phyloP scores from a whole-genome alignment of 1,284 basidiomycete species.

The Cryptococcus sp. region DNA sequence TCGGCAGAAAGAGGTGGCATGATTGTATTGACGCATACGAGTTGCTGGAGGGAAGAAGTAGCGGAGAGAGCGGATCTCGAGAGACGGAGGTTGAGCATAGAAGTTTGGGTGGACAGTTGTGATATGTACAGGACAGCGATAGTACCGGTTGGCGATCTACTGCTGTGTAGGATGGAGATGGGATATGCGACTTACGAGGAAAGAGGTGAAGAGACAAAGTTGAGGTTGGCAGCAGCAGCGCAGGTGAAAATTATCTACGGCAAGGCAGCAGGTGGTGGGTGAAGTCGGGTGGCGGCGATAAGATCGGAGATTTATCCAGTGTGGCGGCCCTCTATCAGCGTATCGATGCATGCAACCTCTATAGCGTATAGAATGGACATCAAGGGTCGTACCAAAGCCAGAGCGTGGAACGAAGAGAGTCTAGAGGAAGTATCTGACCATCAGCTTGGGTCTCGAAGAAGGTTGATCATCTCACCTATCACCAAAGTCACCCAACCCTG shows the following conservation, averaged over 20 bases:
- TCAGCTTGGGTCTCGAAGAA: slow-evolving; percentile 1
- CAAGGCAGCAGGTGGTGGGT: no score
- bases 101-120: background rate
- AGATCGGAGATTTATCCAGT: background rate
- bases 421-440: slow-evolving; percentile 24
- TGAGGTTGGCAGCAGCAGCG: no score
- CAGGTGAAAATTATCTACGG: no score
- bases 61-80: background rate
- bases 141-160: no score
- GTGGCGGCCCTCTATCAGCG: no score
- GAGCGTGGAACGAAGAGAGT: background rate
- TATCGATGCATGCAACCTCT: no score
- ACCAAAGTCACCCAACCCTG: slow-evolving; percentile 86
- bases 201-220: no score
- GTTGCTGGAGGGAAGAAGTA: background rate
- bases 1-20: no score
- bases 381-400: background rate
- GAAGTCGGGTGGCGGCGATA: no score
- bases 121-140: background rate
- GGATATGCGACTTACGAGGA: no score
- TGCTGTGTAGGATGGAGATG: no score
- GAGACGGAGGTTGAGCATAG: background rate
- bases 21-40: background rate
- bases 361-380: background rate
- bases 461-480: slow-evolving; percentile 54